A percentile compares a stretch with the other conserved stretches of the same genome.
phyloP scores from a whole-genome alignment of 2,329 filamentous ascomycete species.

The Exophiala lecanii-corni region DNA sequence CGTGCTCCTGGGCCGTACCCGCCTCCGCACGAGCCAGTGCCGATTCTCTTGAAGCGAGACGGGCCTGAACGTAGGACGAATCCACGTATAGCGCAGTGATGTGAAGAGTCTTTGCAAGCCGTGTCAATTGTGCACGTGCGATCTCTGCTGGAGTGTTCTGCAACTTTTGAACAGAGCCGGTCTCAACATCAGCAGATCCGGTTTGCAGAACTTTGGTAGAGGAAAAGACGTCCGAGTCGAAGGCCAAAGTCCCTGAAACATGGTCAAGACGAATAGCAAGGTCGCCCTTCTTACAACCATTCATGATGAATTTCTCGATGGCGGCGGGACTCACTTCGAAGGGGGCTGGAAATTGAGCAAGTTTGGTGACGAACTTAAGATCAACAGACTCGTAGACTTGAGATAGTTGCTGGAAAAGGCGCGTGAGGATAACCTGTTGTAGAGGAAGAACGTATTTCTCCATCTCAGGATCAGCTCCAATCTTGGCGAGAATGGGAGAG shows the following conservation, averaged over 20 bases:
- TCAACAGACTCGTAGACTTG: constrained; percentile 99
- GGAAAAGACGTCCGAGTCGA: constrained; percentile 97
- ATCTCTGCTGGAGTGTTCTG: constrained; percentile 98
- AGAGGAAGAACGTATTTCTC: constrained; percentile 92
- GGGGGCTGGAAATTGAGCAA: constrained; percentile 92
- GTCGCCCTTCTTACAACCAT: constrained; percentile 99
- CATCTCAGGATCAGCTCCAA: constrained; percentile 92
- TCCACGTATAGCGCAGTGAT: constrained; percentile 96
- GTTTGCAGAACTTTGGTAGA: constrained; percentile 88
- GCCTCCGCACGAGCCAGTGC: constrained; percentile 77
- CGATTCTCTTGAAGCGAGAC: constrained; percentile 70
- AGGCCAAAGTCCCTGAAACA: constrained; percentile 88
- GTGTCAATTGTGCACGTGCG: constrained; percentile 87
- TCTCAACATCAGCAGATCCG: constrained; percentile 82
- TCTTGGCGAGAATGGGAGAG: constrained; percentile 88
- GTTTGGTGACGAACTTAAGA: constrained; percentile 83
- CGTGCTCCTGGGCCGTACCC: constrained; percentile 88
- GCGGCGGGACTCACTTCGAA: constrained; percentile 87
- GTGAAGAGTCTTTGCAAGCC: constrained; percentile 84
- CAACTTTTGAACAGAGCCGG: constrained; percentile 81
- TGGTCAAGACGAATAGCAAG: constrained; percentile 95
- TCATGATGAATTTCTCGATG: constrained; percentile 99
- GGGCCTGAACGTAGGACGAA: constrained; percentile 76
- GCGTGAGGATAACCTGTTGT: constrained; percentile 96
- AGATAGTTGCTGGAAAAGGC: constrained; percentile 96